Base-by-base conservation (phyloP, 495 filamentous ascomycete genomes). In the Rhypophila decipiens region DNA sequence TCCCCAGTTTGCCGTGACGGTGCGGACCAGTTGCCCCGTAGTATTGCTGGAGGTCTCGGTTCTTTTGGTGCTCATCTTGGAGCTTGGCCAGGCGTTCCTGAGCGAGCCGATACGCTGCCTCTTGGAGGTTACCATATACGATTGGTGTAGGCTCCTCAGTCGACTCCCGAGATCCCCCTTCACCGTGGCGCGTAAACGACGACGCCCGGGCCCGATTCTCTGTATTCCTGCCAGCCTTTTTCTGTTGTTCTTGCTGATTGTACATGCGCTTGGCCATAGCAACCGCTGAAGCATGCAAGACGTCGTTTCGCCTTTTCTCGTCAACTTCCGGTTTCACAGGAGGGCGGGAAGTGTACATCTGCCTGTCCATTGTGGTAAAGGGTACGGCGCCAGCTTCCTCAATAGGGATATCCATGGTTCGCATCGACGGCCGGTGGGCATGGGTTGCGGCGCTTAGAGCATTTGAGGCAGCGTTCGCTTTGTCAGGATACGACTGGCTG, bases 181-280 rank as follows among this genome's bases (percentile, higher is more conserved):
- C 22, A 15, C 44, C 49, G 17, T 66, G 53, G 13, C 60, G 58
- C n/a, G 53, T 49, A 42, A 59, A 55, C 3, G 52, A 51, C 2
- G 51, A 47, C 7, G 60, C 63, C 22, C 53, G 57, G n/a, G 47
- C 56, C 37, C 66, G 58, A 3, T 54, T 50, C 44, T 60, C 51
- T 49, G 72, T 59, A 39, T 70, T 66, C 27, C 81, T 66, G 23
- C 75, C 72, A 33, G 76, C 66, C 33, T 72, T 76, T 64, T 77
- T 80, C 57, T 85, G 79, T 39, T 78, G 60, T 64, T 77, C 80
- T 57, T 85, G 79, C 40, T 78, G 60, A 12, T 66, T 76, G 63
- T 88, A 94, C 84, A 95, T 88, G 48, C 84, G 76, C 63, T 80
- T 87, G 20, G 90, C 88, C 88, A 95, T 95, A 3, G 83, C 86